Evolutionary conservation across 148 eudicot genomes (phyloP), one percentile per base, ranked within the genome.

Genomic region (Cornus suecica): DNA sequence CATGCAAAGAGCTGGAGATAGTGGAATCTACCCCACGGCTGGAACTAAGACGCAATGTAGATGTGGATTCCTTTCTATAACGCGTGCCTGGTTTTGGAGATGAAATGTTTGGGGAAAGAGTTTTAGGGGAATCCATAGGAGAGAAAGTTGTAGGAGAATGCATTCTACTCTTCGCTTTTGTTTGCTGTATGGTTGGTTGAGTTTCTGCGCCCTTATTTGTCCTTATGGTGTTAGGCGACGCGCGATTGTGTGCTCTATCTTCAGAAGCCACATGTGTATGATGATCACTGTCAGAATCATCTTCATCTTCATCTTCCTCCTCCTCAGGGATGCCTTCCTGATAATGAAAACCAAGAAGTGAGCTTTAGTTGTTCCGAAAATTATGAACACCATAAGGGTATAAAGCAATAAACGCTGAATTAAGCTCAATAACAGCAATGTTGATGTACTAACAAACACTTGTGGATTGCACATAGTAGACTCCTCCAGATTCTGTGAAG

Each of bases 241-340:
- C 41, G 74, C 60, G 11, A 77, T 80, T 68, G 31, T 41, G 24
- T 66, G 75, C 34, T 65, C 10, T 76, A 42, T 73, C 69, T 27
- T 30, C 45, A 45, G 68, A 69, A 56, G 37, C 28, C 28, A 16
- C 25, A 69, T 10, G 24, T 9, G 10, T 67, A 71, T 77, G 72
- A 62, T 10, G 56, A 30, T 75, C 80, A 16, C 72, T 28, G 51
- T 37, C 74, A 31, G 74, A 73, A 41, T 78, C 69, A 28, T 56
- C 70, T 60, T 78, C 79, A 29, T 65, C 23, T 66, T 81, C 69
- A 28, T 56, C 70, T 60, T 78, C 79, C 25, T 65, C 23, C 62
- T 81, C 86, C 72, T 79, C 87, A 45, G 83, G 81, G 42, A 79
- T 76, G 76, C 69, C 85, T 23, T 77, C 84, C 89, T 84, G 54